phyloP scores from a whole-genome alignment of 139 green algal genomes.

The Marvania coccoides region DNA sequence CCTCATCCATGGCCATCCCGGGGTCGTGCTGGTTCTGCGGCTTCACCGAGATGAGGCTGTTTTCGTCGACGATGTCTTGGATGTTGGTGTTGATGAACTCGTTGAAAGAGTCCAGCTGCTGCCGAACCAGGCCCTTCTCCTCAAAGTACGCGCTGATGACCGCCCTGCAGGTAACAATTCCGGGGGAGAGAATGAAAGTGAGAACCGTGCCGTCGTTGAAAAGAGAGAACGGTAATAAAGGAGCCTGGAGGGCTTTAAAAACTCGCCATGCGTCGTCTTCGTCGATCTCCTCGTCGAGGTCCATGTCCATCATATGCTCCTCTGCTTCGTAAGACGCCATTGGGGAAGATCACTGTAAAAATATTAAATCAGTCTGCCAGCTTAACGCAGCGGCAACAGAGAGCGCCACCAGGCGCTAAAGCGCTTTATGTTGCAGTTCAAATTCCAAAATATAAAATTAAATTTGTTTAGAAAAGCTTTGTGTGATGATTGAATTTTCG shows the following conservation, averaged over 20 bases:
- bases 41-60: constrained; percentile 50
- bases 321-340: too few species aligned
- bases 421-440: too few species aligned
- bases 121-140: constrained; percentile 91
- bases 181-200: background rate
- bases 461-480: too few species aligned
- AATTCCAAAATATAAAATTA: too few species aligned
- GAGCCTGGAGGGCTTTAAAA: background rate
- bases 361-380: too few species aligned
- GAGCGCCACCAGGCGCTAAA: too few species aligned
- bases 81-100: constrained; percentile 94
- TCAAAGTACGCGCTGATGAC: constrained; percentile 93
- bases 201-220: background rate
- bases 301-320: background rate
- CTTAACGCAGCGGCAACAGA: too few species aligned
- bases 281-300: constrained; percentile 30
- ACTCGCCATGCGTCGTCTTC: constrained; percentile 31
- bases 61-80: constrained; percentile 75
- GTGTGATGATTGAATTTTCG: too few species aligned
- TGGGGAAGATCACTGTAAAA: too few species aligned
- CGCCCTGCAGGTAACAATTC: constrained; percentile 25
- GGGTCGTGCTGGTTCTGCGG: constrained; percentile 79
- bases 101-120: constrained; percentile 99
- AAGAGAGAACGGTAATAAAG: background rate
- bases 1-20: constrained; percentile 20